phyloP scores from a whole-genome alignment of 1,284 basidiomycete genomes.

The Coniferiporia sulphurascens region DNA sequence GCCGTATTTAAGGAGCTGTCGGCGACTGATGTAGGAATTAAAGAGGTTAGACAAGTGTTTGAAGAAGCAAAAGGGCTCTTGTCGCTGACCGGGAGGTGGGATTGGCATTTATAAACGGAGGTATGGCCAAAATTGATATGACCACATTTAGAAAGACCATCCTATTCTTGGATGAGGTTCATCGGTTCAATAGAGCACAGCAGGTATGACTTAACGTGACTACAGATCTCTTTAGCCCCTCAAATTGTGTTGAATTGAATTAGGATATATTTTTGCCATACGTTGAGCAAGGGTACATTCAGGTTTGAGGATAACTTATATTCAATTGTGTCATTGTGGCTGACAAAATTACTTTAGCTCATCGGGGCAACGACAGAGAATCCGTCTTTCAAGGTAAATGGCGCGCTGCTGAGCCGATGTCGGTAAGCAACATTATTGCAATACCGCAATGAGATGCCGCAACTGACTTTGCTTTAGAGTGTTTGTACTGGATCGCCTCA shows the following conservation, averaged over 20 bases:
- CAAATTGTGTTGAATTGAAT: no score
- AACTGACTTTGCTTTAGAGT: constrained; percentile 39
- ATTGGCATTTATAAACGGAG: constrained; percentile 5
- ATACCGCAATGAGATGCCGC: constrained; percentile 1
- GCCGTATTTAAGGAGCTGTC: constrained; percentile 73
- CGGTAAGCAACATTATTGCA: constrained; percentile 42
- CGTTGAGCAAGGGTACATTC: constrained; percentile 74
- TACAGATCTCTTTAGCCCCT: no score
- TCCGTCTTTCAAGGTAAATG: constrained; percentile 81
- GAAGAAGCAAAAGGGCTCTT: constrained; percentile 77
- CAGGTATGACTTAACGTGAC: constrained; percentile 43
- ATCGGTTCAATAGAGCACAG: constrained; percentile 82
- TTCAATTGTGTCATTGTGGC: constrained; percentile 18
- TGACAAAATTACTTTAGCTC: constrained; percentile 37
- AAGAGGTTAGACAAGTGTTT: constrained; percentile 75
- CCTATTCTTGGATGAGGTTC: constrained; percentile 84
- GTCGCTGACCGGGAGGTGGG: constrained; percentile 61
- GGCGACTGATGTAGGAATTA: constrained; percentile 69
- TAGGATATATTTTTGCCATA: constrained; percentile 79
- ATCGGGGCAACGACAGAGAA: constrained; percentile 93
- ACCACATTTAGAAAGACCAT: constrained; percentile 51
- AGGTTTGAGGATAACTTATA: constrained; percentile 35
- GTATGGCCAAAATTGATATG: constrained; percentile 13
- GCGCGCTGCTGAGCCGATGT: constrained; percentile 76
- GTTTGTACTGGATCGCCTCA: constrained; percentile 58